Percentiles rank a stretch among this genome's conserved stretches.
These are phyloP conservation scores for Candida sphagnicola DNA, from an alignment of 805 yeast species.

Conservation along the genomic window DNA sequence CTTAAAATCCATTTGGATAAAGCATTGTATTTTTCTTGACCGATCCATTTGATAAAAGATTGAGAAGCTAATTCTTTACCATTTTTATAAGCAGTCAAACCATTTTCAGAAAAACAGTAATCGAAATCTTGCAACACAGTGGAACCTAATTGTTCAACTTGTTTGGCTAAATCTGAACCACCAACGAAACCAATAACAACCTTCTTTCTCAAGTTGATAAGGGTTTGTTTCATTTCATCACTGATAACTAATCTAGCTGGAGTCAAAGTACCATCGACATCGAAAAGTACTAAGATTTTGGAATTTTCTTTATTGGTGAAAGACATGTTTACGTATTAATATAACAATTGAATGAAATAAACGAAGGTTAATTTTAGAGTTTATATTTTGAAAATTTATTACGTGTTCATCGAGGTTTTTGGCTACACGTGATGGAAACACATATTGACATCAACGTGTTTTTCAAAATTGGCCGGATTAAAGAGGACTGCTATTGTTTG, in stretches of 20 bases:
- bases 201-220: slow-evolving; percentile 79
- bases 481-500: no score
- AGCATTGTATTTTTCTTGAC: slow-evolving; percentile 90
- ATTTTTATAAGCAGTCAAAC: slow-evolving; percentile 92
- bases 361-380: no score
- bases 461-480: no score
- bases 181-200: slow-evolving; percentile 97
- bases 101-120: slow-evolving; percentile 96
- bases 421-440: no score
- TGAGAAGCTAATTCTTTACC: slow-evolving; percentile 89
- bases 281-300: slow-evolving; percentile 86
- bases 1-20: slow-evolving; percentile 80
- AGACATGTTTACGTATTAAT: slow-evolving; percentile 48
- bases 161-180: slow-evolving; percentile 92
- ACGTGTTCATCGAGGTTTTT: no score
- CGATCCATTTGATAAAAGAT: slow-evolving; percentile 92
- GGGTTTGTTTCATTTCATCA: slow-evolving; percentile 70
- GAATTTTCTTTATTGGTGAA: slow-evolving; percentile 77
- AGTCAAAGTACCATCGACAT: slow-evolving; percentile 97
- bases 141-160: slow-evolving; percentile 91
- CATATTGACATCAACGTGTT: no score
- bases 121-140: slow-evolving; percentile 77
- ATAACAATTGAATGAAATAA: no score
- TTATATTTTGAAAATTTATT: no score
- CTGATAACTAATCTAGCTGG: slow-evolving; percentile 87